Conservation (phyloP, 2,329 filamentous ascomycete species). For the Trichoderma sp. region DNA sequence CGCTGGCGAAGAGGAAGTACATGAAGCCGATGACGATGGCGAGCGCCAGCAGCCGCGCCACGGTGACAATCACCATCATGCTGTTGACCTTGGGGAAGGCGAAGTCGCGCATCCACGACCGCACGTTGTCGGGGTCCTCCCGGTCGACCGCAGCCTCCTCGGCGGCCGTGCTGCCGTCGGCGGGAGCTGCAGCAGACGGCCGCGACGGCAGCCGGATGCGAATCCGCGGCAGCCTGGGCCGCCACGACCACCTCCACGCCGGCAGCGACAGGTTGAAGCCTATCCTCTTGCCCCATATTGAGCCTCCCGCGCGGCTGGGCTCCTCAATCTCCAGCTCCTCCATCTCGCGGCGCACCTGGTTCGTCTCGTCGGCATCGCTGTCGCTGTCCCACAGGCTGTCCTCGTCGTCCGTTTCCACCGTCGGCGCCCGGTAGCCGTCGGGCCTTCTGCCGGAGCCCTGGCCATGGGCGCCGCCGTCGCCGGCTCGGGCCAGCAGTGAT, state of each 20-base stretch:
- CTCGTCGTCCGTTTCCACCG: constrained; percentile 76
- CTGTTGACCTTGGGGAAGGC: constrained; percentile 46
- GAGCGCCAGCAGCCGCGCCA: constrained; percentile 74
- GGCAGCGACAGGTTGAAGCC: constrained; percentile 56
- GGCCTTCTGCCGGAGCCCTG: constrained; percentile 47
- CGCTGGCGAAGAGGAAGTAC: constrained; percentile 83
- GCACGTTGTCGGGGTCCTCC: constrained; percentile 36
- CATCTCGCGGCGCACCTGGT: constrained; percentile 76
- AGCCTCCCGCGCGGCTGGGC: constrained; percentile 49
- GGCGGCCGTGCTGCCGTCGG: constrained; percentile 29
- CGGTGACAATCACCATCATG: constrained; percentile 57
- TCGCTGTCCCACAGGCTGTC: constrained; percentile 55
- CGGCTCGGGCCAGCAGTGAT: constrained; percentile 66
- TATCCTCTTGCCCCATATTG: constrained; percentile 59
- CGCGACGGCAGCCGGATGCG: constrained; percentile 52
- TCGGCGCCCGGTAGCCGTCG: constrained; percentile 73
- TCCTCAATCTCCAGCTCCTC: constrained; percentile 88
- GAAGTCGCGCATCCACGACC: constrained; percentile 34
- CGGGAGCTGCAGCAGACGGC: constrained; percentile 32
- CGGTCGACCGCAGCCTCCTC: constrained; percentile 27
- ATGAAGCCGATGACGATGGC: constrained; percentile 75
- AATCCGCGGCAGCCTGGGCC: constrained; percentile 55
- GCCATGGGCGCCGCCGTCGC: constrained; percentile 35
- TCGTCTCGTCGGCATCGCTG: constrained; percentile 57
- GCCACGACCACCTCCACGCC: constrained; percentile 59